Evolutionary conservation across 192 early-diverging fungal species (phyloP).

Genomic region (Jimgerdemannia lactiflua): DNA sequence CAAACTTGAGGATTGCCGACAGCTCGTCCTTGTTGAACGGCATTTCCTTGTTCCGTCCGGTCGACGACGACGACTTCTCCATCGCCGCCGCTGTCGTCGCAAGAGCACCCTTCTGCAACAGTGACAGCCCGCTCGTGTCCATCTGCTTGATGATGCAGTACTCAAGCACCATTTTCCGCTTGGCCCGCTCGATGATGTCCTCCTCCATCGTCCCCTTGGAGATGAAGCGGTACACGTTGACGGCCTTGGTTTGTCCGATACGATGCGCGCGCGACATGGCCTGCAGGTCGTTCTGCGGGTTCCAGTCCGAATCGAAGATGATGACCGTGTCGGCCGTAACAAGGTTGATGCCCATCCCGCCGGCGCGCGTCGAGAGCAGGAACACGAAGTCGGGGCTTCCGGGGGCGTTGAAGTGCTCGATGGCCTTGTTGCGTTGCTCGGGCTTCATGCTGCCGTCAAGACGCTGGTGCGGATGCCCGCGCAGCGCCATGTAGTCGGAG

Average conservation of each 20-base stretch:
- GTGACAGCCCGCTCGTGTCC: slow-evolving; percentile 32
- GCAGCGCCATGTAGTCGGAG: slow-evolving; percentile 87
- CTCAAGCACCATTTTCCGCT: slow-evolving; percentile 99
- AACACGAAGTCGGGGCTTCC: slow-evolving; percentile 94
- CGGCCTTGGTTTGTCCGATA: slow-evolving; percentile 96
- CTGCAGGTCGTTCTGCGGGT: slow-evolving; percentile 97
- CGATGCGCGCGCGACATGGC: slow-evolving; percentile 98
- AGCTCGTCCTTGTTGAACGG: slow-evolving; percentile 87
- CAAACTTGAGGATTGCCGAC: slow-evolving; percentile 95
- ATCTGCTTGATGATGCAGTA: slow-evolving; percentile 99
- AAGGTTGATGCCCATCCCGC: slow-evolving; percentile 96
- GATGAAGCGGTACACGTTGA: slow-evolving; percentile 97
- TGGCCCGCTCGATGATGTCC: slow-evolving; percentile 97
- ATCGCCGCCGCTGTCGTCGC: slow-evolving; percentile 23
- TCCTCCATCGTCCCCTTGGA: slow-evolving; percentile 98
- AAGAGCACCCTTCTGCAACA: slow-evolving; percentile 28
- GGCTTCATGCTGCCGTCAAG: slow-evolving; percentile 90
- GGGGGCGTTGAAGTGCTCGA: slow-evolving; percentile 97
- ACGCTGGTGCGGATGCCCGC: slow-evolving; percentile 88
- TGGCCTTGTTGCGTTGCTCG: slow-evolving; percentile 91
- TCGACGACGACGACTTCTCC: slow-evolving; percentile 8
- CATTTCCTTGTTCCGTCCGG: slow-evolving; percentile 20
- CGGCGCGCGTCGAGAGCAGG: slow-evolving; percentile 94
- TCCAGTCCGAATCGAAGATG: slow-evolving; percentile 93
- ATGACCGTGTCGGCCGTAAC: slow-evolving; percentile 97